Conservation (phyloP, 768 basidiomycete genomes). For the Tricholoma hemisulphureum region DNA sequence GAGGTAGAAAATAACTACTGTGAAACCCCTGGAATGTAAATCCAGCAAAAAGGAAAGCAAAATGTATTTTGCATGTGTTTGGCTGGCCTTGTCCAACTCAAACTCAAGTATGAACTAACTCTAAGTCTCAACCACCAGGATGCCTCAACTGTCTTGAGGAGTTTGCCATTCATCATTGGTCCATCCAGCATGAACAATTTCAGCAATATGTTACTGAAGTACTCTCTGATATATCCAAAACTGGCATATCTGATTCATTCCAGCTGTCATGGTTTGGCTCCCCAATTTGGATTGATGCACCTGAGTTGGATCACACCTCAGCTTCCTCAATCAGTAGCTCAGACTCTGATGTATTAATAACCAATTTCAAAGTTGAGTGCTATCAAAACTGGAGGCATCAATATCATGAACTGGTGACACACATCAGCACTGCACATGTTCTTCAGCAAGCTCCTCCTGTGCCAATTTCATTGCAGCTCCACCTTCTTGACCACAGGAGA, state of each 20-base stretch:
- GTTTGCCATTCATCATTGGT: neutral
- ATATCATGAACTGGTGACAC: neutral
- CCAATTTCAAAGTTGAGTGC: neutral
- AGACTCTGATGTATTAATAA: neutral
- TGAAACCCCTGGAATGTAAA: neutral
- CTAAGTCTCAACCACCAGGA: neutral
- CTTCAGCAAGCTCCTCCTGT: neutral
- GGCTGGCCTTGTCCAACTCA: neutral
- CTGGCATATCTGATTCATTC: neutral
- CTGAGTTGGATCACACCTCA: neutral
- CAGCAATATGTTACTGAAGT: neutral
- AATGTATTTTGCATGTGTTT: neutral
- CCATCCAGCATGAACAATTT: neutral
- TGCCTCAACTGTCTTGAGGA: neutral
- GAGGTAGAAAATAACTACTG: too few relatives aligned
- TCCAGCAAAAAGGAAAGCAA: neutral
- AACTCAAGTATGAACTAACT: neutral
- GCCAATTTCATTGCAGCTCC: neutral
- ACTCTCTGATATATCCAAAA: neutral
- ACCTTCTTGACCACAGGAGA: slow-evolving; percentile 1
- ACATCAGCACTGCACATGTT: neutral
- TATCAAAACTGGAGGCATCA: too few relatives aligned
- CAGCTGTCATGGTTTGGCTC: neutral
- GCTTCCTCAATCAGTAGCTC: neutral
- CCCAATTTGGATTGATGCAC: neutral